Evolutionary conservation across 305 asterid species (phyloP).

Genomic region (Rubia peregrina): DNA sequence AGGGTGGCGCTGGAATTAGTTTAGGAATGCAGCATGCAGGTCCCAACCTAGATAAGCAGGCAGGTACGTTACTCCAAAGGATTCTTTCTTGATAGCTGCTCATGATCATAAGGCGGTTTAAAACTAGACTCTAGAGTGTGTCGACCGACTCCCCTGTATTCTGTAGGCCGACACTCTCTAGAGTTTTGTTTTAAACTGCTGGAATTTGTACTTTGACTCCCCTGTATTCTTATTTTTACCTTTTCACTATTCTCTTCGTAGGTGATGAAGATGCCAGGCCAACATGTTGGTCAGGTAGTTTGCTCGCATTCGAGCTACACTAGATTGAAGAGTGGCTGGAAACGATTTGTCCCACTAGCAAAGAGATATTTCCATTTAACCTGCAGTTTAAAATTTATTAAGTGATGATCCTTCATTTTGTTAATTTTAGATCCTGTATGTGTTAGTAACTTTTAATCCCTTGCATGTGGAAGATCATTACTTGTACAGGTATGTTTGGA

Average conservation of each 20-base stretch:
- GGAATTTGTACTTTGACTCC: no score
- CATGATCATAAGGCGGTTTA: neutral
- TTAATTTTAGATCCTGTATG: no score
- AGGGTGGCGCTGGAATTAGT: conserved; percentile 69
- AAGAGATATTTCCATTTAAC: conserved; percentile 35
- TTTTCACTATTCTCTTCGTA: conserved; percentile 20
- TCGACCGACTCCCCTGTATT: no score
- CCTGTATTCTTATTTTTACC: no score
- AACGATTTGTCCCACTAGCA: conserved; percentile 35
- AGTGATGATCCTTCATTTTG: no score
- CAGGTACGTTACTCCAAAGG: conserved; percentile 30
- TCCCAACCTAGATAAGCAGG: conserved; percentile 46
- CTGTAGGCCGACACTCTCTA: no score
- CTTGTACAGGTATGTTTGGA: no score
- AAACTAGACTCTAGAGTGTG: no score
- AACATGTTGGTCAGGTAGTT: conserved; percentile 40
- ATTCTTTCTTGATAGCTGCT: neutral
- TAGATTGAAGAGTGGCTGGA: conserved; percentile 47
- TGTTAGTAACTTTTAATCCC: no score
- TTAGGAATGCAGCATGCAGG: conserved; percentile 51
- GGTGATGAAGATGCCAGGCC: conserved; percentile 66
- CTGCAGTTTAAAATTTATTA: no score
- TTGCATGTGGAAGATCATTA: no score
- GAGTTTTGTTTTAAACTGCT: no score
- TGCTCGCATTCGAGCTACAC: conserved; percentile 41